Base-by-base conservation (phyloP, 192 early-diverging fungal genomes). In the Linnemannia zychae region DNA sequence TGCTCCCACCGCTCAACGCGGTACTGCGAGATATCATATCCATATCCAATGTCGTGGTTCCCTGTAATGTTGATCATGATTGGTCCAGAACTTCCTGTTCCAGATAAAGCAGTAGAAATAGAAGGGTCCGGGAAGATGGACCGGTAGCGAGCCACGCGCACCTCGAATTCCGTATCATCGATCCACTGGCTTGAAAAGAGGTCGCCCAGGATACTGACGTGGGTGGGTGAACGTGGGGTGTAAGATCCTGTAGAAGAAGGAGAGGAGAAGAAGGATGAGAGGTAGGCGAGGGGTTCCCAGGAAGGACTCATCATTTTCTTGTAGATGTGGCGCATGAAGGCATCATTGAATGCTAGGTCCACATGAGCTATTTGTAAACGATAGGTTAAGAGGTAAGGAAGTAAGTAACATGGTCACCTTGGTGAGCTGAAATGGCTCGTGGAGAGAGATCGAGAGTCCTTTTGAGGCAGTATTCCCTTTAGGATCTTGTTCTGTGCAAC, bases 11-110 rank as follows among this genome's bases (percentile, higher is more conserved):
- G 91, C 75, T 84, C 81, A 37, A 92, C 73, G 44, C 91, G 89
- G 69, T 82, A 73, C 33, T 81, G 74, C 31, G 82, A 86, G 15
- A 92, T 93, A 57, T 94, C 93, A 48, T 81, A 81, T 67, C 90
- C 91, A 78, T 94, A 94, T 13, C 93, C 93, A 75, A 94, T 93
- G 70, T 94, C 93, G 72, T 94, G 93, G 84, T 94, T 94, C 0
- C 93, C 93, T 12, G 92, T 91, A 49, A 94, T 63, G 53, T 89
- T 91, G 57, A 90, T 78, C 37, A 92, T 77, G 40, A 79, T 67
- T 38, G 24, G 24, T 63, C 7, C 28, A n/a, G 31, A n/a, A 31
- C 24, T 16, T 75, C 47, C 20, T 44, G 67, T 37, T 71, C 36
- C 33, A 78, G 81, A 50, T 78, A 36, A 37, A 75, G 57, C 49